Percentiles rank a stretch among this genome's conserved stretches.
Evolutionary conservation across 2,329 filamentous ascomycete genomes (phyloP).

Genomic region (Tetracladium maxilliforme): DNA sequence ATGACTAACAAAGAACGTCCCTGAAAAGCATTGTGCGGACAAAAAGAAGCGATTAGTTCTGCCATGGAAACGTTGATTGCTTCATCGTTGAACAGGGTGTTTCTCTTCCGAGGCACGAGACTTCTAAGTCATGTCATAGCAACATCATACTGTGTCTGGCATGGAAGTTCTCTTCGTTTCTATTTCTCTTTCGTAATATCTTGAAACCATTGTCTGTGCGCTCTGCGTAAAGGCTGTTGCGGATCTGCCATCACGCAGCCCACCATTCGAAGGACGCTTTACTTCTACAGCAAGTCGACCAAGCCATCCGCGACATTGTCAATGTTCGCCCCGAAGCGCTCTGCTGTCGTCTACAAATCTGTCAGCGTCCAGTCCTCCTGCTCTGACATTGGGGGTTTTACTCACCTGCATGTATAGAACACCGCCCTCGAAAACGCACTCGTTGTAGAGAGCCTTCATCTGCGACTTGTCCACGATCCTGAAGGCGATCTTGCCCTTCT

Average conservation of each 20-base stretch:
- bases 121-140: no score
- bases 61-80: no score
- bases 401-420: conserved; percentile 32
- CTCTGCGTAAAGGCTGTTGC: no score
- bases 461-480: conserved; percentile 29
- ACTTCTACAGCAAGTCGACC: conserved; percentile 14
- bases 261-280: no score
- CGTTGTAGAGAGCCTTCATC: conserved; percentile 23
- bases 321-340: conserved; percentile 21
- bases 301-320: conserved; percentile 17
- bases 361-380: conserved; percentile 4
- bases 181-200: no score
- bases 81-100: no score
- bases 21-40: conserved; percentile 1
- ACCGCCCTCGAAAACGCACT: conserved; percentile 31
- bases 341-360: conserved; percentile 15
- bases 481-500: conserved; percentile 25
- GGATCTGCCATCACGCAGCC: no score
- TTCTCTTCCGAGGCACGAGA: no score
- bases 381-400: conserved; percentile 1
- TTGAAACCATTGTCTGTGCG: no score
- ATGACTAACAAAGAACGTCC: not conserved
- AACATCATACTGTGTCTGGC: no score
- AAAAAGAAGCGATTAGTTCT: no score
- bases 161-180: no score